Percentiles rank a stretch among this genome's conserved stretches.
phyloP scores from a whole-genome alignment of 2,329 filamentous ascomycete genomes.

The Didymella pinodella region DNA sequence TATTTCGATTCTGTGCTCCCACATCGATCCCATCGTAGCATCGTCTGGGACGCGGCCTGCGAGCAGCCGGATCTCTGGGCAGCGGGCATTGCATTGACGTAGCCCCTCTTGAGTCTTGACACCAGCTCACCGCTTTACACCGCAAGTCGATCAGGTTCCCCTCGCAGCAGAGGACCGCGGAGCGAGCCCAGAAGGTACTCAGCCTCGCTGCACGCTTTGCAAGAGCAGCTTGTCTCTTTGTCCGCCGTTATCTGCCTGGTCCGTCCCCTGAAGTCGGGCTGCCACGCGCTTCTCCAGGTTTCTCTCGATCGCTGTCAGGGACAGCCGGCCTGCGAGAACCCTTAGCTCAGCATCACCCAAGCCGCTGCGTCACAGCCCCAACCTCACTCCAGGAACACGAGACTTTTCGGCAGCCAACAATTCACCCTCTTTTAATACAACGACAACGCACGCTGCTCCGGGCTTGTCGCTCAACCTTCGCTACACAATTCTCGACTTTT shows the following conservation, averaged over 20 bases:
- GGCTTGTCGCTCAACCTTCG: slow-evolving; percentile 11
- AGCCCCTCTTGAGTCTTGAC: slow-evolving; percentile 14
- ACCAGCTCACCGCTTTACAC: slow-evolving; percentile 19
- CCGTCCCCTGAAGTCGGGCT: slow-evolving; percentile 11
- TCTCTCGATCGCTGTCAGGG: slow-evolving; percentile 19
- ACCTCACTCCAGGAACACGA: slow-evolving; percentile 19
- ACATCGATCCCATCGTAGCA: slow-evolving; percentile 18
- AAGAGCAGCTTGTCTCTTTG: slow-evolving; percentile 11
- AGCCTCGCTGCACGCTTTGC: slow-evolving; percentile 20
- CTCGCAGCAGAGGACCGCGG: slow-evolving; percentile 12
- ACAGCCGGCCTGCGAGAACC: slow-evolving; percentile 12
- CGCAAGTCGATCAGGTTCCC: slow-evolving; percentile 19
- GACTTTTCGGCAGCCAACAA: slow-evolving; percentile 10
- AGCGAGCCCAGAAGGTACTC: slow-evolving; percentile 12
- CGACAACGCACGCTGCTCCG: neutral
- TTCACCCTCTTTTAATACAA: slow-evolving; percentile 12
- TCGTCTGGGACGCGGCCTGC: slow-evolving; percentile 17
- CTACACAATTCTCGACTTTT: slow-evolving; percentile 12
- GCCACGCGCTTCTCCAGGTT: slow-evolving; percentile 20
- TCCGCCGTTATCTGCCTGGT: slow-evolving; percentile 10
- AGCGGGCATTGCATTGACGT: slow-evolving; percentile 22
- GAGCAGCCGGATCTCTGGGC: slow-evolving; percentile 16
- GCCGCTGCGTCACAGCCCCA: slow-evolving; percentile 21
- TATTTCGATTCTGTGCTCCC: slow-evolving; percentile 24
- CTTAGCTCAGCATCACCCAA: slow-evolving; percentile 20